A percentile compares a stretch with the other conserved stretches of the same genome.
Conservation (phyloP, 2,329 filamentous ascomycete genomes). For the Fusarium solani-melongenae region DNA sequence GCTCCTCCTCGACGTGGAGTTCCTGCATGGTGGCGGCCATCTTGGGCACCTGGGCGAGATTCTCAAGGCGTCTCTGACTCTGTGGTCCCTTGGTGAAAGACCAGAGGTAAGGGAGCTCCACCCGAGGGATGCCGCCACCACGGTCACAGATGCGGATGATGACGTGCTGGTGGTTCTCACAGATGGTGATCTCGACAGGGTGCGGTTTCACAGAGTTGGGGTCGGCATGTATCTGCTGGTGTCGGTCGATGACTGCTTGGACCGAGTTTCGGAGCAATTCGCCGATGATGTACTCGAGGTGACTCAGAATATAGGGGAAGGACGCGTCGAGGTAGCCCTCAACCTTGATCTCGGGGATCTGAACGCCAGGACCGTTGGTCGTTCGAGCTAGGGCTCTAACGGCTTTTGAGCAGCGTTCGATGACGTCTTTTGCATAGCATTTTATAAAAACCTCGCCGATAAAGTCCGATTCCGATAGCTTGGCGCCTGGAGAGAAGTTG, state of each 20-base stretch:
- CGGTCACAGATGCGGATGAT: conserved; percentile 97
- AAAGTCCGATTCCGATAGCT: conserved; percentile 80
- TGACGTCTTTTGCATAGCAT: conserved; percentile 90
- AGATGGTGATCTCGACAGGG: conserved; percentile 93
- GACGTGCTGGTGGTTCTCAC: conserved; percentile 92
- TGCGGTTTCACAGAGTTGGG: conserved; percentile 63
- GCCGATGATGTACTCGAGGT: conserved; percentile 96
- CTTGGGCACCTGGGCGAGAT: conserved; percentile 86
- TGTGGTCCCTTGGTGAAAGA: conserved; percentile 95
- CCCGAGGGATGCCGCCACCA: conserved; percentile 88
- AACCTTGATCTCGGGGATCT: conserved; percentile 83
- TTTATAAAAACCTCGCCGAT: conserved; percentile 96
- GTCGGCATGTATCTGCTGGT: conserved; percentile 54
- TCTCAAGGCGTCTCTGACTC: conserved; percentile 80
- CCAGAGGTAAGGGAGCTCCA: conserved; percentile 91
- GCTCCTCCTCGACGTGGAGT: conserved; percentile 65
- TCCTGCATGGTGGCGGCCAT: conserved; percentile 96
- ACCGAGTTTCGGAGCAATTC: conserved; percentile 96
- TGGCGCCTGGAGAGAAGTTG: conserved; percentile 87
- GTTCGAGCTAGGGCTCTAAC: conserved; percentile 79
- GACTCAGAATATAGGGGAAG: conserved; percentile 95
- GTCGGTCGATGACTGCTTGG: conserved; percentile 87
- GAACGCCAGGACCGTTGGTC: conserved; percentile 76
- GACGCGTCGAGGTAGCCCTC: conserved; percentile 88
- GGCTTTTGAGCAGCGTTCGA: conserved; percentile 82